Percentiles rank a stretch among this genome's conserved stretches.
Evolutionary conservation across 2,329 filamentous ascomycete species (phyloP).

Genomic region (Helotiales sp.): DNA sequence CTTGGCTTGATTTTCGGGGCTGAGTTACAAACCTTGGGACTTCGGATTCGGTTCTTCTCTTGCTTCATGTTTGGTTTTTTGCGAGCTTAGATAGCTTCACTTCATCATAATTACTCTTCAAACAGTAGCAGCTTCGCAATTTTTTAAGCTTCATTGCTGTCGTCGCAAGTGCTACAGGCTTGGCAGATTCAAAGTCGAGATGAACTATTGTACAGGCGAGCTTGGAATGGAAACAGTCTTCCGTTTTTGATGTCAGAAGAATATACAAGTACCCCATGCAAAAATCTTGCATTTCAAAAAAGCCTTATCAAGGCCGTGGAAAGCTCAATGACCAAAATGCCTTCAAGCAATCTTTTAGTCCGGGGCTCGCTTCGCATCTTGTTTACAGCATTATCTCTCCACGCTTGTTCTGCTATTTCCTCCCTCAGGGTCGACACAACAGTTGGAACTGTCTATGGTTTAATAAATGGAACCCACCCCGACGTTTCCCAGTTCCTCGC

Average conservation of each 20-base stretch:
- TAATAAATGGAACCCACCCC: conserved; percentile 29
- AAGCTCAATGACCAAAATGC: background rate
- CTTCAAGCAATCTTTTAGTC: background rate
- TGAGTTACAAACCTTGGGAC: background rate
- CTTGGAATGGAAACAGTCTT: background rate
- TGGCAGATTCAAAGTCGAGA: background rate
- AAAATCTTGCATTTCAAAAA: background rate
- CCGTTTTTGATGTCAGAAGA: background rate
- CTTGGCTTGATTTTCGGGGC: background rate
- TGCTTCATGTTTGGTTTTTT: background rate
- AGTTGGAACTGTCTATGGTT: conserved; percentile 24
- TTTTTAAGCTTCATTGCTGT: background rate
- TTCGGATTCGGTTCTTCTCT: background rate
- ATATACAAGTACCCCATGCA: background rate
- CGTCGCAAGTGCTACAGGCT: background rate
- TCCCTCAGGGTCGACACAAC: conserved; percentile 26
- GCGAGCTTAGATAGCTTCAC: background rate
- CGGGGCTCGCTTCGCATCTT: background rate
- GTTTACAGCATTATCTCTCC: background rate
- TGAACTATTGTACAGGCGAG: background rate
- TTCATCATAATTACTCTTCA: background rate
- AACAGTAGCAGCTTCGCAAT: background rate
- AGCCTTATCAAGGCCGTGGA: background rate
- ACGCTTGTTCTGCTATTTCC: conserved; percentile 6
- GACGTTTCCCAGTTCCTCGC: conserved; percentile 44